These are phyloP conservation scores for Sporothrix sp. DNA, from an alignment of 2,329 filamentous ascomycete genomes.

Conservation along the genomic window DNA sequence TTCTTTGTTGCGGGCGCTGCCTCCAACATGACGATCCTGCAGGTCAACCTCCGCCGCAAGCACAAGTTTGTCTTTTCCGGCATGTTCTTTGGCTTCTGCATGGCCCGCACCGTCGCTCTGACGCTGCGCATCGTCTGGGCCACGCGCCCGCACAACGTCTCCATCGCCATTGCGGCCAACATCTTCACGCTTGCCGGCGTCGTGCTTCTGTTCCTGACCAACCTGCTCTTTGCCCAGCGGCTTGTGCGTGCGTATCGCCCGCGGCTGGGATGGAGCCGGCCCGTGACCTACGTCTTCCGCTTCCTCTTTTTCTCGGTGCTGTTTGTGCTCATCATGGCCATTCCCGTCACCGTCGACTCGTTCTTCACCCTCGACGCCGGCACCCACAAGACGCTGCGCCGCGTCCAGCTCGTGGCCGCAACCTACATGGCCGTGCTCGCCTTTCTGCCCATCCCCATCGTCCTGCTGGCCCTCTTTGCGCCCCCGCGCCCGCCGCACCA, in stretches of 20 bases:
- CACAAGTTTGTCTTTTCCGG: slow-evolving; percentile 52
- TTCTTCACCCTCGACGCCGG: slow-evolving; percentile 54
- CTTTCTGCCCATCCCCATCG: slow-evolving; percentile 54
- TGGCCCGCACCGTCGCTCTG: slow-evolving; percentile 43
- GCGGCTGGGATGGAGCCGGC: slow-evolving; percentile 54
- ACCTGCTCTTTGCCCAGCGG: slow-evolving; percentile 67
- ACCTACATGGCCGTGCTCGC: slow-evolving; percentile 55
- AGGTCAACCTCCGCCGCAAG: slow-evolving; percentile 38
- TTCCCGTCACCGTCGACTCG: slow-evolving; percentile 52
- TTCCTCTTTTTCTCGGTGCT: slow-evolving; percentile 45
- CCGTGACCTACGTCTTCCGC: slow-evolving; percentile 43
- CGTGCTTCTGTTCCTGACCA: slow-evolving; percentile 65
- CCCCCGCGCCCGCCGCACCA: slow-evolving; percentile 19
- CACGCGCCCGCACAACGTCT: slow-evolving; percentile 28
- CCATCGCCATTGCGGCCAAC: slow-evolving; percentile 47
- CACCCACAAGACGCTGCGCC: slow-evolving; percentile 43
- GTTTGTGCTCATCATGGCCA: slow-evolving; percentile 55
- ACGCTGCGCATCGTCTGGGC: slow-evolving; percentile 45
- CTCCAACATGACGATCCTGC: slow-evolving; percentile 49
- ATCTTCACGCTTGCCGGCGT: slow-evolving; percentile 68
- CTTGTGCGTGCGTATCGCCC: slow-evolving; percentile 67
- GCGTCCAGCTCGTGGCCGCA: slow-evolving; percentile 53
- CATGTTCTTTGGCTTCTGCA: slow-evolving; percentile 49
- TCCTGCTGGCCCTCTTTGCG: slow-evolving; percentile 41
- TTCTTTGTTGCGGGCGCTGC: slow-evolving; percentile 46